phyloP scores from a whole-genome alignment of 2,329 filamentous ascomycete genomes.

The Zymoseptoria ardabiliae region DNA sequence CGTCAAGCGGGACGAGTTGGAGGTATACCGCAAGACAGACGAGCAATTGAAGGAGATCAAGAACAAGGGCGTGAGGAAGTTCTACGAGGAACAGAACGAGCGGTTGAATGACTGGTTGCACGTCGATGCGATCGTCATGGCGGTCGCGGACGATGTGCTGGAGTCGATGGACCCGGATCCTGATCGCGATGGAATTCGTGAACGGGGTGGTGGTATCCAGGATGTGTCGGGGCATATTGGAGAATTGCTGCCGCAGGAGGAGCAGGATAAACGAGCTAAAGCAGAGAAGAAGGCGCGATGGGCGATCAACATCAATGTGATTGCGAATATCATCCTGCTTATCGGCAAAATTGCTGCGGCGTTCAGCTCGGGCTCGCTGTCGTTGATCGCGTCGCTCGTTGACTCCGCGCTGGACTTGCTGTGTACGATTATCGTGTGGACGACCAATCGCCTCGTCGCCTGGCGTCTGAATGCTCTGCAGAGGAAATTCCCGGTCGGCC shows the following conservation, averaged over 20 bases:
- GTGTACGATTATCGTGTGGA: conserved; percentile 55
- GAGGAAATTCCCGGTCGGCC: conserved; percentile 52
- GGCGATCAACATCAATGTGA: conserved; percentile 55
- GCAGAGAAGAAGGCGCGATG: conserved; percentile 45
- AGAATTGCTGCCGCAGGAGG: conserved; percentile 49
- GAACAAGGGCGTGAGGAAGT: conserved; percentile 46
- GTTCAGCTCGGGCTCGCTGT: conserved; percentile 51
- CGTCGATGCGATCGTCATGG: conserved; percentile 50
- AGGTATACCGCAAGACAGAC: conserved; percentile 45
- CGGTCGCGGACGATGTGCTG: conserved; percentile 52
- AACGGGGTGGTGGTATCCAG: conserved; percentile 46
- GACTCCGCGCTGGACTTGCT: conserved; percentile 56
- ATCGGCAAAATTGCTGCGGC: conserved; percentile 50
- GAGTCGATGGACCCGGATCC: conserved; percentile 54
- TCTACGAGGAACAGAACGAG: conserved; percentile 50
- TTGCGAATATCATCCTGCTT: conserved; percentile 53
- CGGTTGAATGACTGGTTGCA: conserved; percentile 52
- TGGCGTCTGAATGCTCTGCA: conserved; percentile 48
- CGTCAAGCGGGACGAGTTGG: conserved; percentile 41
- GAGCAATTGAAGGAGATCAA: conserved; percentile 49
- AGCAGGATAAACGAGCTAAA: conserved; percentile 42
- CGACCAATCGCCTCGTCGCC: conserved; percentile 51
- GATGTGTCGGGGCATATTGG: conserved; percentile 45
- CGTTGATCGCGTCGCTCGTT: conserved; percentile 54
- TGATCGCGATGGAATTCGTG: conserved; percentile 50